Base-by-base conservation (phyloP, 441 rosid genomes). In the Adansonia gregorii region DNA sequence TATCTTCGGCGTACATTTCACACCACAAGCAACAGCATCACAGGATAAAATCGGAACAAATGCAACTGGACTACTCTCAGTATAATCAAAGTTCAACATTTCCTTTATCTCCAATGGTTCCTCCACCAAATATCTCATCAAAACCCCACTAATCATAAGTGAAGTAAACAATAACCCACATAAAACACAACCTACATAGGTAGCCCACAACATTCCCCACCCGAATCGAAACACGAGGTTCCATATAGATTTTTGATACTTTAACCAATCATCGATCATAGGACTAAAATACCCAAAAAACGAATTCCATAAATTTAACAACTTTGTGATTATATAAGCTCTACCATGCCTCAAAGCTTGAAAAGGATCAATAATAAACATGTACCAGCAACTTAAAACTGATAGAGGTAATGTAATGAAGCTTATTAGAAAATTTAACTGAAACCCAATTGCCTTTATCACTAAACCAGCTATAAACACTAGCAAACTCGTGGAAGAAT, bases 1-100 rank as follows among this genome's bases (percentile, higher is more conserved):
- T 60, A 72, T 75, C 74, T 84, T 83, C 63, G 86, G 92, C 77
- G 80, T 78, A 78, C 90, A 87, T 68, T 83, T 85, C 61, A 70
- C 79, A 73, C 83, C 89, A 74, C 90, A 88, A 19, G 71, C 84
- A 73, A 70, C 83, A 58, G 84, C 83, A 73, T 59, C 82, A 79
- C 98, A 89, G 1, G 93, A 86, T n/a, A 79, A 78, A 77, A 93
- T 51, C 0, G 97, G 91, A 77, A 91, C 86, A 81, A 63, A 90
- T 0, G 97, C 91, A 46, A 85, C 93, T 0, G 98, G 98, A 78
- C 89, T 87, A 48, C 79, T 85, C 87, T 88, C 84, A 0, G 97
- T 88, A 61, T 88, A 95, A 80, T 95, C 98, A 65, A 95, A 92
- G 83, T 85, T 87, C 90, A 95, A 83, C 0, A 20, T 79, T 55